Evolutionary conservation across 78 protist genomes (phyloP).

Genomic region (Dictyostelium citrinum): DNA sequence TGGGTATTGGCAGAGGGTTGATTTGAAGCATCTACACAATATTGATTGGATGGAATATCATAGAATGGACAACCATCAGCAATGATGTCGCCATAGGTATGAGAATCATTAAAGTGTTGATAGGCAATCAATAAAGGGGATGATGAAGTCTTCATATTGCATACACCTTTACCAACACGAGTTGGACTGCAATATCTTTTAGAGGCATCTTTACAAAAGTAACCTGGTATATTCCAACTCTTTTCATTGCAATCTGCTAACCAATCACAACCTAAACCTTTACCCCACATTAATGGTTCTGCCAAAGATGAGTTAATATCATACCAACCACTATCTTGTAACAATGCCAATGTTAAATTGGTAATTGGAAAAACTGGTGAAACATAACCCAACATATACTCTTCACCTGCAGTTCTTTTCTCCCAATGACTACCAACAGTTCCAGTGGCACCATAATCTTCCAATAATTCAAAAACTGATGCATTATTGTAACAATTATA

Average conservation of each 20-base stretch:
- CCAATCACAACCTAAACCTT: slow-evolving; percentile 17
- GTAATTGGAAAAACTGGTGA: slow-evolving; percentile 37
- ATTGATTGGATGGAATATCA: neutral
- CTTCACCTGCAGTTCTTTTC: slow-evolving; percentile 9
- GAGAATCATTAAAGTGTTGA: slow-evolving; percentile 23
- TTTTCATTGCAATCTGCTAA: neutral
- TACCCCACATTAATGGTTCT: slow-evolving; percentile 46
- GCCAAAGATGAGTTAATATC: neutral
- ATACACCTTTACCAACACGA: slow-evolving; percentile 13
- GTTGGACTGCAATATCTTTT: neutral
- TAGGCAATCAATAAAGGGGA: neutral
- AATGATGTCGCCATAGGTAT: neutral
- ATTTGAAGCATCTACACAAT: neutral
- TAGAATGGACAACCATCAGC: slow-evolving; percentile 50
- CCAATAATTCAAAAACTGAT: neutral
- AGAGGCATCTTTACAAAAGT: neutral
- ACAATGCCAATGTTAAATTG: slow-evolving; percentile 24
- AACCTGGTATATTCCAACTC: slow-evolving; percentile 24
- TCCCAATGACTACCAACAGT: slow-evolving; percentile 50
- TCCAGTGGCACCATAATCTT: slow-evolving; percentile 31
- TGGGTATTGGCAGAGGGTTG: neutral
- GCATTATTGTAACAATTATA: neutral
- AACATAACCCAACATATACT: slow-evolving; percentile 36
- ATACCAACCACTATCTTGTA: slow-evolving; percentile 49
- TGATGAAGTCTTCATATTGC: neutral